Percentiles rank a stretch among this genome's conserved stretches.
Evolutionary conservation across 2,329 filamentous ascomycete species (phyloP).

Genomic region (Trichophyton rubrum): DNA sequence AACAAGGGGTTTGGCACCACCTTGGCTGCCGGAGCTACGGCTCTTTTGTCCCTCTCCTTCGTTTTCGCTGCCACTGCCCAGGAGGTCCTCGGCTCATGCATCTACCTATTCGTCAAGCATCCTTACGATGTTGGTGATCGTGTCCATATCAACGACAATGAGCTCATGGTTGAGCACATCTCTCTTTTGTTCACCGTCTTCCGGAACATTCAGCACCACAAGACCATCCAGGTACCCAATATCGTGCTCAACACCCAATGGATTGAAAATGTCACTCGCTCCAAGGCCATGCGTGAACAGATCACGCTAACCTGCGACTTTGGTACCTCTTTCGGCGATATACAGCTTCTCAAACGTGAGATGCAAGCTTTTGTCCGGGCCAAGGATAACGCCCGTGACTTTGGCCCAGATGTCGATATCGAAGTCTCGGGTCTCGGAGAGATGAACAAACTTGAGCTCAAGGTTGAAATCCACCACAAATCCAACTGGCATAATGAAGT

Average conservation of each 20-base stretch:
- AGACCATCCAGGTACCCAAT: constrained; percentile 74
- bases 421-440: constrained; percentile 67
- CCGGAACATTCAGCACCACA: constrained; percentile 67
- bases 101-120: constrained; percentile 94
- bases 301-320: constrained; percentile 70
- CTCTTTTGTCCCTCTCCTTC: constrained; percentile 89
- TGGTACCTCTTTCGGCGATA: constrained; percentile 78
- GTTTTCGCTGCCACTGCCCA: constrained; percentile 85
- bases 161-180: constrained; percentile 81
- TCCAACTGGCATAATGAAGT: constrained; percentile 83
- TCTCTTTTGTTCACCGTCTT: constrained; percentile 90
- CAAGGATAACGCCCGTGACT: constrained; percentile 81
- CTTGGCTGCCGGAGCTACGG: constrained; percentile 78
- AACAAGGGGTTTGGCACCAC: constrained; percentile 75
- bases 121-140: constrained; percentile 93
- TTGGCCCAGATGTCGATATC: constrained; percentile 70
- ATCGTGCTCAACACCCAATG: constrained; percentile 84
- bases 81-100: constrained; percentile 94
- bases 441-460: constrained; percentile 76
- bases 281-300: constrained; percentile 80
- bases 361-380: constrained; percentile 73
- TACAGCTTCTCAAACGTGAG: constrained; percentile 71
- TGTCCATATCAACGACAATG: constrained; percentile 59
- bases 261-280: constrained; percentile 88
- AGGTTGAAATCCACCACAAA: constrained; percentile 80